A percentile compares a stretch with the other conserved stretches of the same genome.
phyloP scores from a whole-genome alignment of 2,329 filamentous ascomycete genomes.

The Trichoderma aggressivum region DNA sequence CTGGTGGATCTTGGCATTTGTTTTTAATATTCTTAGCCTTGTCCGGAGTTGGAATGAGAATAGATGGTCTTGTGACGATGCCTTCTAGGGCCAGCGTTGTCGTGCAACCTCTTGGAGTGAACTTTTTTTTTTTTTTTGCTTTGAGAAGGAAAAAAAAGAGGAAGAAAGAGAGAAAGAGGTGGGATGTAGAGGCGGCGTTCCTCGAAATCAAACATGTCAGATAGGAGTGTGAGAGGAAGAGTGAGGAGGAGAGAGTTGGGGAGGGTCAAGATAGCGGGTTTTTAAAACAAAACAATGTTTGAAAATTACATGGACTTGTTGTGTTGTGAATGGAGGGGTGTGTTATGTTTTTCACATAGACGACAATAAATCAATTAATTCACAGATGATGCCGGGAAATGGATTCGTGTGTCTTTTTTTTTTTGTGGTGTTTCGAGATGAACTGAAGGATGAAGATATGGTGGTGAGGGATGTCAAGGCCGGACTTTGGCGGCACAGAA shows the following conservation, averaged over 20 bases:
- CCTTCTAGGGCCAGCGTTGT: constrained; percentile 16
- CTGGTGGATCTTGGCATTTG: constrained; percentile 19
- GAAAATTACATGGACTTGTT: background rate
- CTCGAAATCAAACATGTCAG: background rate
- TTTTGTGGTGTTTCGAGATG: background rate
- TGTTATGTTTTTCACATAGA: constrained; percentile 6
- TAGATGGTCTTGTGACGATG: constrained; percentile 17
- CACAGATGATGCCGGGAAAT: constrained; percentile 11
- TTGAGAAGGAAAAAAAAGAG: background rate
- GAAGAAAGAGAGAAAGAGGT: constrained; percentile 7
- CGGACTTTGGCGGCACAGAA: background rate
- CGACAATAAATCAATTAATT: constrained; percentile 14
- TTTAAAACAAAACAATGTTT: background rate
- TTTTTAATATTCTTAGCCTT: constrained; percentile 21
- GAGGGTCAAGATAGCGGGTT: background rate
- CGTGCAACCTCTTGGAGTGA: constrained; percentile 10
- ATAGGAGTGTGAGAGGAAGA: background rate
- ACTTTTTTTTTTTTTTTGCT: background rate
- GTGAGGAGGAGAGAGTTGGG: background rate
- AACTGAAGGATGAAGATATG: background rate
- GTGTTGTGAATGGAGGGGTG: background rate
- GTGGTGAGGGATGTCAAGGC: background rate
- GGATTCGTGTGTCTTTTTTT: background rate
- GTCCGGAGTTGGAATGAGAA: constrained; percentile 20
- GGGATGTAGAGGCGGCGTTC: constrained; percentile 10